A percentile compares a stretch with the other conserved stretches of the same genome.
Conservation (phyloP, 2,329 filamentous ascomycete species). For the Scedosporium boydii region DNA sequence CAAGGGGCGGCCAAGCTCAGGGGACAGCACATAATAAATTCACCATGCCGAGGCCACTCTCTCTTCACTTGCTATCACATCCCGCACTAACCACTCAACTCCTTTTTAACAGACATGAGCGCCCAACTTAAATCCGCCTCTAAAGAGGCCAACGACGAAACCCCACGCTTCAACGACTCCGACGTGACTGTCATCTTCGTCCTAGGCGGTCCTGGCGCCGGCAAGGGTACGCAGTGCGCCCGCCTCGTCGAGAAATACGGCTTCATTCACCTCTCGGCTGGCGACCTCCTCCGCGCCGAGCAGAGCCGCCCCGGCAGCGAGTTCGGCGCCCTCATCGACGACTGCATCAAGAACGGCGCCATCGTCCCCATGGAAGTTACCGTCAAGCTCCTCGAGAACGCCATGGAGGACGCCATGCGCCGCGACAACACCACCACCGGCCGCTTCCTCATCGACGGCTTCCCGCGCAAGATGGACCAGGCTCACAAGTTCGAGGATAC, state of each 20-base stretch:
- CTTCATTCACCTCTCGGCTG: constrained; percentile 88
- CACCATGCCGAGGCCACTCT: background rate
- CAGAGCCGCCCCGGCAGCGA: constrained; percentile 78
- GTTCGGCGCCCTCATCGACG: constrained; percentile 86
- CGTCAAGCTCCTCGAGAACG: constrained; percentile 84
- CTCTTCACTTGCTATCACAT: background rate
- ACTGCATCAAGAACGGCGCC: constrained; percentile 85
- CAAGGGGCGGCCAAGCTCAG: background rate
- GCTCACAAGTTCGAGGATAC: constrained; percentile 85
- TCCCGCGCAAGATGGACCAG: constrained; percentile 96
- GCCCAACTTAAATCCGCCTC: background rate
- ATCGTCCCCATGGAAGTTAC: constrained; percentile 99
- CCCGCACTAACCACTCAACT: constrained; percentile 15
- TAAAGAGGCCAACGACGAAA: background rate
- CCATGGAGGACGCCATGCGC: constrained; percentile 65
- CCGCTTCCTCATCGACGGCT: constrained; percentile 73
- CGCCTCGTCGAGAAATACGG: constrained; percentile 79
- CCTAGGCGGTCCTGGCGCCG: constrained; percentile 87
- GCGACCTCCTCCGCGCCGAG: constrained; percentile 87
- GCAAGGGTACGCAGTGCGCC: constrained; percentile 92
- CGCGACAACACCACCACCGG: constrained; percentile 40
- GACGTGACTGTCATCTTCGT: constrained; percentile 93
- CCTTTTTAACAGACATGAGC: constrained; percentile 4
- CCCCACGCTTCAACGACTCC: constrained; percentile 62
- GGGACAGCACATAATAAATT: background rate